Evolutionary conservation across 2,329 filamentous ascomycete species (phyloP).

Genomic region (Beauveria bassiana): DNA sequence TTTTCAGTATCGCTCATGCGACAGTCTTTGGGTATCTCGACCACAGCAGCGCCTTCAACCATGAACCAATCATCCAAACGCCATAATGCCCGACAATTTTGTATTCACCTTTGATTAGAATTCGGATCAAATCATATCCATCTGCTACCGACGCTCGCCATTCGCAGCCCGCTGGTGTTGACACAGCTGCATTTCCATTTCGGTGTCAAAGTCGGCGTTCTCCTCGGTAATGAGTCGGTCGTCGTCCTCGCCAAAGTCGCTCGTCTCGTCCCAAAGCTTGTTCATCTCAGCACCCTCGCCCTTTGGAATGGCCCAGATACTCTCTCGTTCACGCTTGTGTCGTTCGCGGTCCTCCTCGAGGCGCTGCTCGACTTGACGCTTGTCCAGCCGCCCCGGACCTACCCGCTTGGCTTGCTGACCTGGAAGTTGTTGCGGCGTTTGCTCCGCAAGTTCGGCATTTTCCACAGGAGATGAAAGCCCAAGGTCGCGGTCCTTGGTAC

Average conservation of each 20-base stretch:
- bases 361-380: slow-evolving; percentile 84
- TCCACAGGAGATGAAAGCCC: slow-evolving; percentile 43
- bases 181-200: slow-evolving; percentile 34
- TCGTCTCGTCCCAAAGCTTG: slow-evolving; percentile 79
- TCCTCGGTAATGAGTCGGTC: slow-evolving; percentile 72
- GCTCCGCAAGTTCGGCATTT: slow-evolving; percentile 33
- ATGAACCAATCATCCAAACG: slow-evolving; percentile 19
- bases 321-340: slow-evolving; percentile 86
- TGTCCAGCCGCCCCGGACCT: slow-evolving; percentile 52
- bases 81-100: slow-evolving; percentile 18
- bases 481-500: slow-evolving; percentile 52
- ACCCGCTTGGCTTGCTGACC: slow-evolving; percentile 26
- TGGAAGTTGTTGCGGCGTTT: slow-evolving; percentile 34
- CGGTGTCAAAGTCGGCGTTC: slow-evolving; percentile 36
- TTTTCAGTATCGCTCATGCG: neutral
- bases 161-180: slow-evolving; percentile 29
- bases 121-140: neutral
- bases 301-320: slow-evolving; percentile 79
- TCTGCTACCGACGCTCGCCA: slow-evolving; percentile 20
- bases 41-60: slow-evolving; percentile 1
- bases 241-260: slow-evolving; percentile 83
- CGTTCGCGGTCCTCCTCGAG: slow-evolving; percentile 95
- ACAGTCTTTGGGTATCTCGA: slow-evolving; percentile 5
- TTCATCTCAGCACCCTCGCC: slow-evolving; percentile 61
- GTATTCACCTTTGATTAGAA: neutral